Percentiles rank a stretch among this genome's conserved stretches.
Conservation (phyloP, 2,329 filamentous ascomycete species). For the Epichloe elymi region DNA sequence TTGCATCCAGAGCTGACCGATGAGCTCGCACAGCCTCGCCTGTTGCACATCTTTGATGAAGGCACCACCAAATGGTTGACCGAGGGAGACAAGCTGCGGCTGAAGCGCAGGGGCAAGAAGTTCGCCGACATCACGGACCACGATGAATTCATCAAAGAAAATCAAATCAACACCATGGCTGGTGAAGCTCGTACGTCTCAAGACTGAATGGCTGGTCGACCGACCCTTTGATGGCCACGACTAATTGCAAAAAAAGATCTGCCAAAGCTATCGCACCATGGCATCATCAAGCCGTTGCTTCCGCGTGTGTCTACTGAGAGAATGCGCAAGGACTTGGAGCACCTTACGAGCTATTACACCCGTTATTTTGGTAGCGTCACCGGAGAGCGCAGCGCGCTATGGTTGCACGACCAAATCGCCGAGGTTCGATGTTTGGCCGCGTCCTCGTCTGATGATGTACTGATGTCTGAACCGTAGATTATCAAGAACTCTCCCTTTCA, state of each 20-base stretch:
- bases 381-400: conserved; percentile 19
- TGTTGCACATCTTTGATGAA: conserved; percentile 53
- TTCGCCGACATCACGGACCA: conserved; percentile 64
- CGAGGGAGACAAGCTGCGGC: conserved; percentile 58
- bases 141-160: conserved; percentile 30
- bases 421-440: conserved; percentile 8
- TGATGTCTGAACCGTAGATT: conserved; percentile 10
- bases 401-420: conserved; percentile 23
- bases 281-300: conserved; percentile 42
- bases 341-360: conserved; percentile 47
- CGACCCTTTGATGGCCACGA: not conserved
- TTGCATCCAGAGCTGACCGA: conserved; percentile 15
- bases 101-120: conserved; percentile 51
- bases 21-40: conserved; percentile 28
- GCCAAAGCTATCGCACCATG: conserved; percentile 31
- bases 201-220: not conserved
- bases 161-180: conserved; percentile 10
- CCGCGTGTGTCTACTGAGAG: conserved; percentile 46
- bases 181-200: conserved; percentile 8
- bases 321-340: conserved; percentile 51
- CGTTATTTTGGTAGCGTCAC: conserved; percentile 35
- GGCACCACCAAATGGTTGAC: conserved; percentile 53
- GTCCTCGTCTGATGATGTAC: not conserved
- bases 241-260: conserved; percentile 14
- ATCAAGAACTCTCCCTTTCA: conserved; percentile 21